Base-by-base conservation (phyloP, 352 stramenopile species). In the Globisporangium polare region DNA sequence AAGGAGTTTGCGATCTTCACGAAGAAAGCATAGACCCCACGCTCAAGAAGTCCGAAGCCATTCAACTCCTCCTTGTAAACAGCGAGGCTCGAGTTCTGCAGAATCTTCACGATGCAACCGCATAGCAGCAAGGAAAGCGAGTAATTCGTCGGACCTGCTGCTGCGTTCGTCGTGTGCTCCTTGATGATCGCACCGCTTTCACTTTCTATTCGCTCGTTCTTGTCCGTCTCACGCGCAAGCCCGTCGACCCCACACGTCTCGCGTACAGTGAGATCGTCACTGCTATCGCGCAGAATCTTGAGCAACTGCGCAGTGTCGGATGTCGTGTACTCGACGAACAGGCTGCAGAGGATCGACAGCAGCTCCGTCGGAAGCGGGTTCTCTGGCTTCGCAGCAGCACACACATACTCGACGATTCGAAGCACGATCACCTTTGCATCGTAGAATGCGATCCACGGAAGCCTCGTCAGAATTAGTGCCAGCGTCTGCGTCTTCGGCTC, bases 351-450 rank as follows among this genome's bases (percentile, higher is more conserved):
- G 9, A 90, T 74, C 0, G 76, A 80, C 15, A 94, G 65, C 41
- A 92, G 80, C 22, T 90, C 79, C 24, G 77, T 68, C 24, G 81
- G 75, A 18, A 87, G 54, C 7, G 69, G 49, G 2, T 68, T 68
- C 2, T 89, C 75, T 17, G 71, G 46, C 37, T 71, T 73, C 33
- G 78, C 82, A 33, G 77, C 69, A 22, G 74, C 82, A 51, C 81
- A 90, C 10, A 90, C 79, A 42, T 91, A 90, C 60, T 94, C 81
- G n/a, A 89, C 82, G 24, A 90, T 84, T 18, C 80, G 72, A 24
- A 94, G 68, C 8, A 89, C 86, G 60, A 91, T 89, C 15, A 88
- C 70, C 45, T 80, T 73, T 3, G 80, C 75, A 52, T 89, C 77
- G 41, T 78, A 84, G 27, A 79, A 88, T 3, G 35, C 43, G 3